Evolutionary conservation across 768 basidiomycete genomes (phyloP), one percentile per base, ranked within the genome.

Genomic region (Fomitopsis pulvina): DNA sequence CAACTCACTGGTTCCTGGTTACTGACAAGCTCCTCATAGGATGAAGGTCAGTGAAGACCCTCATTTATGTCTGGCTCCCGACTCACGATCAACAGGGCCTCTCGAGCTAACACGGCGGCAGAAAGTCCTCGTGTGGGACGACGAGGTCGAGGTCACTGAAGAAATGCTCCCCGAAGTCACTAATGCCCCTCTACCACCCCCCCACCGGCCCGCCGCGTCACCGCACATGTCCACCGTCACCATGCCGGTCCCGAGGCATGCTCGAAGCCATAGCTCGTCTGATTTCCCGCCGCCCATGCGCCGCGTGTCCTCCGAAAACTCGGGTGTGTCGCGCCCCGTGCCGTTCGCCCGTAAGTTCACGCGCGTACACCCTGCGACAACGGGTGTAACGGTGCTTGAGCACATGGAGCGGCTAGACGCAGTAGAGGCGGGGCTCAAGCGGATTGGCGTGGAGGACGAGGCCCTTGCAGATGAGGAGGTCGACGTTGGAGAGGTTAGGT

Each of bases 301-400:
- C 25, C 73, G 83, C 38, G 74, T 74, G 37, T 83, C 83, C 28
- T 79, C 80, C 11, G 81, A 85, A 60, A 71, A 74, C 25, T 72
- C 78, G 6, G 85, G 85, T 42, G 72, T 74, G 22, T 74, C 80
- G 18, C 77, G 90, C 28, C 89, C 90, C 0, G 84, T 92, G 12
- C 86, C 88, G 3, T 89, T 92, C 63, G 81, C 83, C 11, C 78
- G 83, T n/a, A 91, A 90, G 67, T 87, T 87, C 66, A 80, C 85
- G 60, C 78, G 82, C 42, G 83, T 91, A 28, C 86, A 89, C 60
- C 88, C 88, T 41, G 87, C 86, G 30, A 90, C 88, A 25, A 92
- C 88, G 0, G 91, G 91, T 10, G 89, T 92, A 22, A 85, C 81
- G 9, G 83, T 92, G 42, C 73, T 93, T 30, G 87, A 89, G 59